Evolutionary conservation across 345 rosid species (phyloP), one percentile per base, ranked within the genome.

Genomic region (Atalantia buxifolia): DNA sequence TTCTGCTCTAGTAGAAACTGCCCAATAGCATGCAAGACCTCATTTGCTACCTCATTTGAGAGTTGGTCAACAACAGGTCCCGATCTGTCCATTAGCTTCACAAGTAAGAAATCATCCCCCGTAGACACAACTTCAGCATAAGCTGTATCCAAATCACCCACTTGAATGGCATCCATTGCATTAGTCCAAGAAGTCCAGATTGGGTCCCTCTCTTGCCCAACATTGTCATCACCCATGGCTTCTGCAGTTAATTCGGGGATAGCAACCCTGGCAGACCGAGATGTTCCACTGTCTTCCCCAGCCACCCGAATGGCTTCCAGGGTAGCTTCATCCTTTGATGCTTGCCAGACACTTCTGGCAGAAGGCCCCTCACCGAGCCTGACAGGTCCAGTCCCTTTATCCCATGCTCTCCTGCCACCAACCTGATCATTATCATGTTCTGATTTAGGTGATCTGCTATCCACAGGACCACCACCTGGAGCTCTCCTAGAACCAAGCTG

Each of bases 281-380:
- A 84, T 73, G 87, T 81, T 71, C 88, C 92, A 22, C 86, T 81
- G 71, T 94, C 99, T 77, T 92, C 98, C n/a, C 98, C 98, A n/a
- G 97, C 99, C 62, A 92, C 97, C 66, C 99, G 89, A 76, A 97
- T 97, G 66, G 99, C 99, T 88, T 96, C 98, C 82, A 96, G 87
- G 33, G 99, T 96, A 76, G 99, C 99, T 89, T 96, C 99, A 67
- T 96, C 99, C 82, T 92, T 94, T 74, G 99, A 96, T 74, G 99
- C 98, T 89, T 92, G 99, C 99, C 99, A 96, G 70, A 92, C 98
- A 85, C 98, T 90, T 91, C 99, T 90, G 59, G 97, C 99, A 48
- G 99, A 96, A 82, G 98, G 98, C 71, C 99, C 99, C 82, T 97
- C 99, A 30, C 98, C 98, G 45, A 91, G 88, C 79, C 99, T 91